Conservation (phyloP, 169 alveolate species). For the Neospora caninum region DNA sequence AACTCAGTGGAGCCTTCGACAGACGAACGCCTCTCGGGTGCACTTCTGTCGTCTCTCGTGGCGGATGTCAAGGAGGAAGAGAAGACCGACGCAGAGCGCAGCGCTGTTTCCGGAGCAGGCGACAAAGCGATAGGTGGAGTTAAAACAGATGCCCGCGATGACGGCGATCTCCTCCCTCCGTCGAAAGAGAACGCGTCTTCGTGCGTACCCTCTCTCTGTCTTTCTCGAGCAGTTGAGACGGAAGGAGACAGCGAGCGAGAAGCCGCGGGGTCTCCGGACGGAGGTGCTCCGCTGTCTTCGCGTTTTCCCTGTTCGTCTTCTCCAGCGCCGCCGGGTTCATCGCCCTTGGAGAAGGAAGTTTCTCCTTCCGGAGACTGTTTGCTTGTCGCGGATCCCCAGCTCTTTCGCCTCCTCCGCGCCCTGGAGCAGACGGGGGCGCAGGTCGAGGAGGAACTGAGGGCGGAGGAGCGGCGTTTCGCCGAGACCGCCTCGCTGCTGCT, state of each 20-base stretch:
- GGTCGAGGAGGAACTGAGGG: background rate
- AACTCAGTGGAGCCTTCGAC: too few relatives aligned
- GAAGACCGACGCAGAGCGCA: too few relatives aligned
- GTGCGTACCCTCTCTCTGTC: too few relatives aligned
- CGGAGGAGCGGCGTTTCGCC: background rate
- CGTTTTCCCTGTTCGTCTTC: background rate
- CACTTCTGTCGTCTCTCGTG: too few relatives aligned
- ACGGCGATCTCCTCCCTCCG: too few relatives aligned
- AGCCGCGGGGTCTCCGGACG: background rate
- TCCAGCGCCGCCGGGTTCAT: background rate
- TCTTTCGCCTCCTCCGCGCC: conserved; percentile 8
- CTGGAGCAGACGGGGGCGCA: background rate
- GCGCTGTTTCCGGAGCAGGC: too few relatives aligned
- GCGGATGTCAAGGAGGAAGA: too few relatives aligned
- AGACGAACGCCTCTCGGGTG: too few relatives aligned
- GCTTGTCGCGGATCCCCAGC: background rate
- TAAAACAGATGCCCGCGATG: too few relatives aligned
- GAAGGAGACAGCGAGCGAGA: background rate
- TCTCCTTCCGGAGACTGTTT: background rate
- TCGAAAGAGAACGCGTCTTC: too few relatives aligned
- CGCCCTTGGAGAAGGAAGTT: background rate
- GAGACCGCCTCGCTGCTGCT: background rate
- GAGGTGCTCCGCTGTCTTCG: background rate
- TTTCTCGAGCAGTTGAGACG: too few relatives aligned
- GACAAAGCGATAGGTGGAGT: too few relatives aligned